These are phyloP conservation scores for Dictyostelium purpureum DNA, from an alignment of 78 protist species.

Conservation along the genomic window DNA sequence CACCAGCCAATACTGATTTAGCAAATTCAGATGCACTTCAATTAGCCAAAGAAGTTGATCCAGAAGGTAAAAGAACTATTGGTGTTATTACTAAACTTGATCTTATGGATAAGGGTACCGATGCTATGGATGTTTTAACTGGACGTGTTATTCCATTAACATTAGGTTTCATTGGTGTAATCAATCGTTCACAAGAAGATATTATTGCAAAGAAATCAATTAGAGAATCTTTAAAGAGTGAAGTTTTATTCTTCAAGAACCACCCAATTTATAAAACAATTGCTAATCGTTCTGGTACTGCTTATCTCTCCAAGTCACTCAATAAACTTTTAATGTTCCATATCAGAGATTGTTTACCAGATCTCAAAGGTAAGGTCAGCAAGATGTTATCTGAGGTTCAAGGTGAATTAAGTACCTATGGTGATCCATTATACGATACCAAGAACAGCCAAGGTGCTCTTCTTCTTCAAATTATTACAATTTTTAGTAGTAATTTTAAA, in stretches of 20 bases:
- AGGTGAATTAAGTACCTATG: conserved; percentile 50
- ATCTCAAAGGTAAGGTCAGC: conserved; percentile 50
- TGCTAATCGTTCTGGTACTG: conserved; percentile 90
- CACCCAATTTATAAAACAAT: conserved; percentile 91
- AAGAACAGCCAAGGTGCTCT: conserved; percentile 84
- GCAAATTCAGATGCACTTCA: conserved; percentile 97
- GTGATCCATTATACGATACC: conserved; percentile 84
- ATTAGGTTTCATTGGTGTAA: conserved; percentile 91
- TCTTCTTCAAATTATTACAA: conserved; percentile 86
- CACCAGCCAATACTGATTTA: conserved; percentile 97
- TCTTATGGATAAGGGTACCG: conserved; percentile 97
- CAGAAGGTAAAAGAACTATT: conserved; percentile 93
- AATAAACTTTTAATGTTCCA: conserved; percentile 88
- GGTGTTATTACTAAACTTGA: conserved; percentile 99
- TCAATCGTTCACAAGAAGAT: conserved; percentile 91
- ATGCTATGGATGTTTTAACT: conserved; percentile 93
- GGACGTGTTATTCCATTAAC: conserved; percentile 86
- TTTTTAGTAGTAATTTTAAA: conserved; percentile 61
- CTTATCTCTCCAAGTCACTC: conserved; percentile 82
- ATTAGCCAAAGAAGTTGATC: conserved; percentile 94
- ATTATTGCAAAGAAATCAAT: conserved; percentile 86
- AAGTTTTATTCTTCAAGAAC: conserved; percentile 86
- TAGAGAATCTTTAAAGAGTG: conserved; percentile 88
- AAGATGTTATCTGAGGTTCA: conserved; percentile 75
- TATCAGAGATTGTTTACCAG: conserved; percentile 89